phyloP scores from a whole-genome alignment of 2,329 filamentous ascomycete genomes.

The Colletotrichum neosansevieriae region DNA sequence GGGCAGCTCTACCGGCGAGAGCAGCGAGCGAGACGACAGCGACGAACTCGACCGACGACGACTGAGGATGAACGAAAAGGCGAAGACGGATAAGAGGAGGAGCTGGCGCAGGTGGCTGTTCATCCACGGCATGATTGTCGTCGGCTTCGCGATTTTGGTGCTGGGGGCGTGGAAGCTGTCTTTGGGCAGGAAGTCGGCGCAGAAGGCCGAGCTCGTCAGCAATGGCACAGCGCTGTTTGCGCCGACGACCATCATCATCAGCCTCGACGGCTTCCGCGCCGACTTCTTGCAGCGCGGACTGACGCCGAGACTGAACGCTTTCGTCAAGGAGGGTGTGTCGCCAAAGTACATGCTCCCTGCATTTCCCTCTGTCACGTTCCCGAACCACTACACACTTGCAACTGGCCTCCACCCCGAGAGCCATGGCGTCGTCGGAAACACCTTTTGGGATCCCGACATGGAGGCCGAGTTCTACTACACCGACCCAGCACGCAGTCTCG shows the following conservation, averaged over 20 bases:
- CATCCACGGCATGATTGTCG: slow-evolving; percentile 63
- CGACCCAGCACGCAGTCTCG: slow-evolving; percentile 78
- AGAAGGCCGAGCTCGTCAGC: slow-evolving; percentile 59
- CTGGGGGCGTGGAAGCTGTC: slow-evolving; percentile 71
- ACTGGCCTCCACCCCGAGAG: slow-evolving; percentile 93
- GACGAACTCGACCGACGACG: slow-evolving; percentile 67
- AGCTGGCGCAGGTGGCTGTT: slow-evolving; percentile 67
- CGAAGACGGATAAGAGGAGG: slow-evolving; percentile 62
- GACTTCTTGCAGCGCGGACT: slow-evolving; percentile 89
- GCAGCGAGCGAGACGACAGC: slow-evolving; percentile 71
- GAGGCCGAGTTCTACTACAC: slow-evolving; percentile 90
- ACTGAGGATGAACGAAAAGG: slow-evolving; percentile 61
- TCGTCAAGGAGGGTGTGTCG: slow-evolving; percentile 86
- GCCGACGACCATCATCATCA: slow-evolving; percentile 93
- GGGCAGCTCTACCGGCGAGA: slow-evolving; percentile 72
- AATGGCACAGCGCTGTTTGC: slow-evolving; percentile 93
- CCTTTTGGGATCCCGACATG: slow-evolving; percentile 88
- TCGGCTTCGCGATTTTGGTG: slow-evolving; percentile 68
- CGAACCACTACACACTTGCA: slow-evolving; percentile 93
- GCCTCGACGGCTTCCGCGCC: slow-evolving; percentile 93
- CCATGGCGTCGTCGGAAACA: slow-evolving; percentile 93
- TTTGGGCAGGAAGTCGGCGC: slow-evolving; percentile 54
- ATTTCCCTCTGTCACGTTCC: slow-evolving; percentile 96
- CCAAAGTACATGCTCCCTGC: slow-evolving; percentile 93
- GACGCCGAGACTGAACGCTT: slow-evolving; percentile 83